These are phyloP conservation scores for Aspergillus niger DNA, from an alignment of 2,329 filamentous ascomycete genomes.

Conservation along the genomic window DNA sequence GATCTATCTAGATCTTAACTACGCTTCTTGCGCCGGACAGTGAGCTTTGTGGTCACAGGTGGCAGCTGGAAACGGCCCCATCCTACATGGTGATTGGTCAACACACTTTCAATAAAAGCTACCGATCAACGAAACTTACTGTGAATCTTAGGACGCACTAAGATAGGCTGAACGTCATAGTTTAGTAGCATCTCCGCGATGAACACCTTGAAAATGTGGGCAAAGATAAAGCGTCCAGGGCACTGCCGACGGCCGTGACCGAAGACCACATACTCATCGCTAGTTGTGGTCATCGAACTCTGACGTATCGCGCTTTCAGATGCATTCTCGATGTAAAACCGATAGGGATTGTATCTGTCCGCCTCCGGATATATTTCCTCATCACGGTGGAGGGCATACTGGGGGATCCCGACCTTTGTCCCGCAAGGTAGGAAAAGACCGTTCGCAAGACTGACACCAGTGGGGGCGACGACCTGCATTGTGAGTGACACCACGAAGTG, in stretches of 20 bases:
- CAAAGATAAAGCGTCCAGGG: constrained; percentile 18
- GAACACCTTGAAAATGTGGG: constrained; percentile 15
- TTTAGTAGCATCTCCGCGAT: constrained; percentile 18
- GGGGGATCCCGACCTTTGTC: constrained; percentile 18
- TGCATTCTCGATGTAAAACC: constrained; percentile 11
- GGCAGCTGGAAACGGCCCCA: constrained; percentile 20
- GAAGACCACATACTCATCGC: constrained; percentile 17
- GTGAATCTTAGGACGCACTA: constrained; percentile 14
- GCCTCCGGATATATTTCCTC: constrained; percentile 15
- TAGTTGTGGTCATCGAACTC: constrained; percentile 13
- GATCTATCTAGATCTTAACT: too few relatives aligned
- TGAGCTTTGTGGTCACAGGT: constrained; percentile 13
- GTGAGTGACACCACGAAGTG: background rate
- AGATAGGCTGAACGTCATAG: constrained; percentile 17
- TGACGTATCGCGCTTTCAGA: constrained; percentile 7
- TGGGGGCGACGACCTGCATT: constrained; percentile 11
- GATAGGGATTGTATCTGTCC: constrained; percentile 16
- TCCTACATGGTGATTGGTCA: constrained; percentile 4
- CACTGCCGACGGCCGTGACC: constrained; percentile 20
- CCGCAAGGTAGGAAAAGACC: constrained; percentile 15
- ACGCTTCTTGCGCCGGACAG: constrained; percentile 13
- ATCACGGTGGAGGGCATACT: constrained; percentile 20
- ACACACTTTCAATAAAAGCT: background rate
- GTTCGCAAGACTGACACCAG: constrained; percentile 12
- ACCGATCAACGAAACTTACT: background rate